Evolutionary conservation across 75 land plant species (phyloP), one percentile per base, ranked within the genome.

Genomic region (Cunninghamia lanceolata): DNA sequence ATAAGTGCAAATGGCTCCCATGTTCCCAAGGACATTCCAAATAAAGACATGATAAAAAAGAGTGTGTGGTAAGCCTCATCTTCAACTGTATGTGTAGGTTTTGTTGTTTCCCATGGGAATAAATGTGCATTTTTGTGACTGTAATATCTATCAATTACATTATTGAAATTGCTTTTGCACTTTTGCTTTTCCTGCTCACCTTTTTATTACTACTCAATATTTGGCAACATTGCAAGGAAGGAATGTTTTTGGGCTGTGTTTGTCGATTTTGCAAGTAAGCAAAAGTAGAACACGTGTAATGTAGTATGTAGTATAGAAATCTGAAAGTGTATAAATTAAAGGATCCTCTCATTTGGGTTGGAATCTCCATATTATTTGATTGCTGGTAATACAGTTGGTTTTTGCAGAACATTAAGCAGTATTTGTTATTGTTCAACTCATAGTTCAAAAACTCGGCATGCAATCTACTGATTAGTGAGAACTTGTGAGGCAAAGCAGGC

Each of bases 1-100:
- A 91, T 96, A 73, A 93, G 91, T 90, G 96, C 96, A 43, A 98
- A 98, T 93, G 99, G 99, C 74, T 92, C 95, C 79, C 84, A 93
- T 84, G 86, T 98, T 43, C 91, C 95, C 7, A 95, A 94, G 46
- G 90, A 91, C 85, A 93, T 73, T 78, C 82, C 90, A 71, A 89
- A 93, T 81, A 94, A 80, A 87, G 91, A 93, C 70, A 73, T 93
- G 56, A 95, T 98, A 76, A 95, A 94, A 59, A 94, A 91, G 82
- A 94, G 87, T 88, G 28, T 86, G 14, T 98, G 99, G 99, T 98
- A 85, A 86, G 95, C 86, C 35, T 5, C 8, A 34, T 71, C 28
- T 68, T 34, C 36, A 63, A 63, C 68, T 21, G 28, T 63, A 63
- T 63, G 25, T 63, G 8, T 63, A 25, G 68, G n/a, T 32, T 71